These are phyloP conservation scores for Trifolium fragiferum DNA, from an alignment of 306 rosid species.

Conservation along the genomic window DNA sequence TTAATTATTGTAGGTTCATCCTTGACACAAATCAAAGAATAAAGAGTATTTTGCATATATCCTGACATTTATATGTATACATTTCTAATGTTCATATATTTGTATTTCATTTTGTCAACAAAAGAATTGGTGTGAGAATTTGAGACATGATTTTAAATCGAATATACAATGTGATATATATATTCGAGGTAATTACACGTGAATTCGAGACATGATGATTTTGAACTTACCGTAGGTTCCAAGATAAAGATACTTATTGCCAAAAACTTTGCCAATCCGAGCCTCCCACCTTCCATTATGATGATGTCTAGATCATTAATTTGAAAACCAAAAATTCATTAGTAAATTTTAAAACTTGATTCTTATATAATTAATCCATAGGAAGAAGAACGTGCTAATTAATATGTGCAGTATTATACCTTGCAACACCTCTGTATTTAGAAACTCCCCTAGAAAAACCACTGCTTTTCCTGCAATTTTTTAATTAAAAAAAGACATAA, in stretches of 20 bases:
- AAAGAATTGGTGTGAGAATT: not conserved
- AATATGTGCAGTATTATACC: slow-evolving; percentile 47
- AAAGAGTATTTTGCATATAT: not conserved
- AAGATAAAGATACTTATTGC: slow-evolving; percentile 90
- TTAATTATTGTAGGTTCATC: too few species aligned
- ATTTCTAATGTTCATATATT: too few species aligned
- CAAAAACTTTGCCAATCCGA: slow-evolving; percentile 88
- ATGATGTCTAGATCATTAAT: slow-evolving; percentile 63
- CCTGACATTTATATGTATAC: not conserved
- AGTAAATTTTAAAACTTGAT: not conserved
- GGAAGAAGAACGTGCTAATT: too few species aligned
- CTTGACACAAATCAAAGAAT: too few species aligned
- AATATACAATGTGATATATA: too few species aligned
- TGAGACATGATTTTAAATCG: not conserved
- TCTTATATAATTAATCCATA: not conserved
- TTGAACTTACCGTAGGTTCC: slow-evolving; percentile 76
- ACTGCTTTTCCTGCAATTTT: slow-evolving; percentile 80
- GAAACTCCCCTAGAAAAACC: slow-evolving; percentile 98
- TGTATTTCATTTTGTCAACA: not conserved
- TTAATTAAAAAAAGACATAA: not conserved
- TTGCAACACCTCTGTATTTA: slow-evolving; percentile 94
- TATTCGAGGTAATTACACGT: too few species aligned
- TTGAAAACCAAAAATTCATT: not conserved
- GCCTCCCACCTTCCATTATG: slow-evolving; percentile 99
- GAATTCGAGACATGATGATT: not conserved